Percentiles rank a stretch among this genome's conserved stretches.
Evolutionary conservation across 768 basidiomycete species (phyloP).

Genomic region (Suillus spraguei): DNA sequence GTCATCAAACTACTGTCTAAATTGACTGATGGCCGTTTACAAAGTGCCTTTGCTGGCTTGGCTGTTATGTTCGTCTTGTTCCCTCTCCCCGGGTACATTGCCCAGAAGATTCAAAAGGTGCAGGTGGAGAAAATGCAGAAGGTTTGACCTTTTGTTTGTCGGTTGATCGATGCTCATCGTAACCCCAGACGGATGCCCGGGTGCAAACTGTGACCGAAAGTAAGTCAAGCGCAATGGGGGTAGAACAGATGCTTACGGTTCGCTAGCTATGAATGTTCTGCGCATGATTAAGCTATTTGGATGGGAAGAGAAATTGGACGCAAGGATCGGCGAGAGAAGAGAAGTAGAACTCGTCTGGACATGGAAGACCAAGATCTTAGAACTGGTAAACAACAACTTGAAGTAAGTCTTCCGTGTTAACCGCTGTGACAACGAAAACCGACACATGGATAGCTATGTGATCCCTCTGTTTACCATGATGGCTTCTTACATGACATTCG

Average conservation of each 20-base stretch:
- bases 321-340: conserved; percentile 56
- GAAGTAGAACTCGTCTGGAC: conserved; percentile 61
- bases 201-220: conserved; percentile 65
- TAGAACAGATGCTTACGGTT: conserved; percentile 9
- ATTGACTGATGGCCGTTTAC: not conserved
- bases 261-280: conserved; percentile 52
- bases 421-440: not conserved
- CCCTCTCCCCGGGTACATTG: conserved; percentile 60
- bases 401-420: conserved; percentile 11
- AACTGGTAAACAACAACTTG: conserved; percentile 42
- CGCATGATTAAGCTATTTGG: conserved; percentile 76
- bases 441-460: conserved; percentile 42
- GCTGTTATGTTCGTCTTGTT: conserved; percentile 51
- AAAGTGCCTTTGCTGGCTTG: conserved; percentile 56
- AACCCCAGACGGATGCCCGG: conserved; percentile 53
- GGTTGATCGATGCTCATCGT: not conserved
- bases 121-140: conserved; percentile 54
- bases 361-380: conserved; percentile 53
- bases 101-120: conserved; percentile 46
- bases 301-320: conserved; percentile 59
- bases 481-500: conserved; percentile 61
- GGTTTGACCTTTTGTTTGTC: conserved; percentile 13
- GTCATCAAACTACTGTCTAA: not conserved
- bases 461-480: conserved; percentile 70
- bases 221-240: conserved; percentile 26